Percentiles rank a stretch among this genome's conserved stretches.
Evolutionary conservation across 352 stramenopile genomes (phyloP).

Genomic region (Pythium brachiatum): DNA sequence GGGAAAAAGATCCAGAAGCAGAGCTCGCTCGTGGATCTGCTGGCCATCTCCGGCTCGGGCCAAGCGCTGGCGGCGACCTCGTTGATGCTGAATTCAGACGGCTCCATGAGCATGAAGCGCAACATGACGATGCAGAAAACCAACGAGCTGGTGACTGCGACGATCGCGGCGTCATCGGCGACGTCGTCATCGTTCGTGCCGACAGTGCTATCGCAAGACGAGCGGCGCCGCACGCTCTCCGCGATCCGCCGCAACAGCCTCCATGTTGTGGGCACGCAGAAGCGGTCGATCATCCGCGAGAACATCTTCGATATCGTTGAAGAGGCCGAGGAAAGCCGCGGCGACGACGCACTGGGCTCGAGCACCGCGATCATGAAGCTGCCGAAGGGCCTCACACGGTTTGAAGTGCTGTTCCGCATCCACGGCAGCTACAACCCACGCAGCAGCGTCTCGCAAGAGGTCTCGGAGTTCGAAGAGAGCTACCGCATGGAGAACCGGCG

Average conservation of each 20-base stretch:
- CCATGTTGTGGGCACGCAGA: slow-evolving; percentile 22
- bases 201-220: slow-evolving; percentile 17
- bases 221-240: slow-evolving; percentile 38
- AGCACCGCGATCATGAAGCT: slow-evolving; percentile 76
- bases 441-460: slow-evolving; percentile 42
- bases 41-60: slow-evolving; percentile 21
- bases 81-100: slow-evolving; percentile 19
- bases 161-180: slow-evolving; percentile 21
- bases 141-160: slow-evolving; percentile 29
- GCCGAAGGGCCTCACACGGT: slow-evolving; percentile 62
- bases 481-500: slow-evolving; percentile 67
- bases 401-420: slow-evolving; percentile 60
- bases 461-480: slow-evolving; percentile 67
- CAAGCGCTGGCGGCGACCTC: slow-evolving; percentile 1
- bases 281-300: slow-evolving; percentile 49
- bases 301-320: slow-evolving; percentile 83
- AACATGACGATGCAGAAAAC: slow-evolving; percentile 29
- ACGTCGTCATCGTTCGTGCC: background rate
- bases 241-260: slow-evolving; percentile 38
- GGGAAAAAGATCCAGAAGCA: slow-evolving; percentile 13
- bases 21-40: slow-evolving; percentile 30
- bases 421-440: slow-evolving; percentile 30
- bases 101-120: slow-evolving; percentile 21
- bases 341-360: slow-evolving; percentile 6
- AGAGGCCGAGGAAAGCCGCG: slow-evolving; percentile 42